Conservation (phyloP, 164 flowering plant genomes). For the Macadamia integrifolia region DNA sequence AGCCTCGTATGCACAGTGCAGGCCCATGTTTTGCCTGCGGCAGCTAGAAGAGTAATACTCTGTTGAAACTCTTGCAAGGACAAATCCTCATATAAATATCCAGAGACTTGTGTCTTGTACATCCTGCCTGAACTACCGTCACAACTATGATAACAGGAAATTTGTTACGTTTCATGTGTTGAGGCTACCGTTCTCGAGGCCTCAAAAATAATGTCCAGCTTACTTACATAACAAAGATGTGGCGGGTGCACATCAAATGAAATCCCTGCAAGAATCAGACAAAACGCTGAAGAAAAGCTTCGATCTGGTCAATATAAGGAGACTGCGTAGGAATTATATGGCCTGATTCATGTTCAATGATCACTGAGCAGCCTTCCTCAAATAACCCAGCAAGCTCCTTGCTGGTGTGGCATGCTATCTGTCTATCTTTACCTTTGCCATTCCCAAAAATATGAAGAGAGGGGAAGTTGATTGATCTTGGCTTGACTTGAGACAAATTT, state of each 20-base stretch:
- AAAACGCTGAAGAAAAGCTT: constrained; percentile 62
- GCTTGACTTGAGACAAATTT: constrained; percentile 17
- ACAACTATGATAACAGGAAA: too few species aligned
- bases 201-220: too few species aligned
- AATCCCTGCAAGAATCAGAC: constrained; percentile 5
- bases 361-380: constrained; percentile 43
- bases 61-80: too few species aligned
- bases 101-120: too few species aligned
- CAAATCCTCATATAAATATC: too few species aligned
- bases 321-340: constrained; percentile 83
- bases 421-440: constrained; percentile 59
- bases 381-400: constrained; percentile 52
- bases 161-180: too few species aligned
- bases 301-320: constrained; percentile 64
- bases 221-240: too few species aligned
- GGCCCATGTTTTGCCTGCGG: too few species aligned
- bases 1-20: too few species aligned
- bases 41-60: too few species aligned
- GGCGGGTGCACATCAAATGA: not conserved
- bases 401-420: constrained; percentile 57
- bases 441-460: constrained; percentile 89
- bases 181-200: too few species aligned
- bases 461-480: constrained; percentile 56
- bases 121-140: too few species aligned
- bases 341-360: constrained; percentile 75